Evolutionary conservation across 2,329 filamentous ascomycete genomes (phyloP), one percentile per base, ranked within the genome.

Genomic region (Bipolaris bicolor): DNA sequence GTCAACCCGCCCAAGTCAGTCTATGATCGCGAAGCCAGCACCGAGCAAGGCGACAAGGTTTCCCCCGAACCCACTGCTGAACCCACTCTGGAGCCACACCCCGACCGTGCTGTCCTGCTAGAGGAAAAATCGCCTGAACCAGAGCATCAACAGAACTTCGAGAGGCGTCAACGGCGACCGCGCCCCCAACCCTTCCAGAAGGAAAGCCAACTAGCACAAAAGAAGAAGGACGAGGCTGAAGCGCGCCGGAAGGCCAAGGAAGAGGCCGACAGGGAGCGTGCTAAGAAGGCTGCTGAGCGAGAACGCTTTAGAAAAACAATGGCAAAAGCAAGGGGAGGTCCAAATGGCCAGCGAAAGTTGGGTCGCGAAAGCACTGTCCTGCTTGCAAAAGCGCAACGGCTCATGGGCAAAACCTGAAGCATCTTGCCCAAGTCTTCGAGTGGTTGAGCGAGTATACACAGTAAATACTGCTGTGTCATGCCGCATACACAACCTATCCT

Each of bases 321-420:
- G 85, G 79, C 82, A 0, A 86, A 85, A 71, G 86, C 86, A 6
- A 80, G 80, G 66, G 86, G 86, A 11, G 86, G 88, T 34, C 75
- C 82, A 66, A 85, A 89, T 74, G 91, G 91, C 10, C 88, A 90
- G 78, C 85, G 89, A 75, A 93, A 91, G 78, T 76, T 97, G 46
- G 92, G 92, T 1, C 83, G 91, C 59, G 92, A 96, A 81, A 93
- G 92, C 67, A 84, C 83, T 33, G 82, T 94, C 36, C 68, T 97
- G 67, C 79, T 97, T 54, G 89, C 92, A 69, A 91, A 88, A 77
- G 89, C 94, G 33, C 88, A 89, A 81, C 87, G 82, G 72, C 81
- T 96, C 76, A 84, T 95, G 57, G 70, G 70, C 40, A 72, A 69
- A 44, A 63, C 66, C 5, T 70, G 67, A 70, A 44, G 33, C n/a